These are phyloP conservation scores for Magnolia kwangsiensis DNA, from an alignment of 164 flowering plant species.

Conservation along the genomic window DNA sequence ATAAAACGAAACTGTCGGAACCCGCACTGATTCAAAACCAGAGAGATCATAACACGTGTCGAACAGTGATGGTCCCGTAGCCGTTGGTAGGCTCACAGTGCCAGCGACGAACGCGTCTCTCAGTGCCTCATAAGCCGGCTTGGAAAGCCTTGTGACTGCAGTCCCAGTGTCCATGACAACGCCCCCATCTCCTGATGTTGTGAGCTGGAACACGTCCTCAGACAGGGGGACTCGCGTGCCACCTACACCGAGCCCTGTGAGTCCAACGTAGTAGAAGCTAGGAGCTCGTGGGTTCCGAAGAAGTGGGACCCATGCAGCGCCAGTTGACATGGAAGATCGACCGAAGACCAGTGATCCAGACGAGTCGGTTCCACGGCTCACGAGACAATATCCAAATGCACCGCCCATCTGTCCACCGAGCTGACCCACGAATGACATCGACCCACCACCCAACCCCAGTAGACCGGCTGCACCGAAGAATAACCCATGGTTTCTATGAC, in stretches of 20 bases:
- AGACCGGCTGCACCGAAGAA: slow-evolving; percentile 90
- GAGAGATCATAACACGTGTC: slow-evolving; percentile 81
- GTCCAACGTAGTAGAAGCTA: slow-evolving; percentile 73
- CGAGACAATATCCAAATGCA: slow-evolving; percentile 76
- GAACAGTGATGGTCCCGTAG: slow-evolving; percentile 60
- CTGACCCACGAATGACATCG: slow-evolving; percentile 80
- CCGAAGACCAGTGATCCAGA: slow-evolving; percentile 70
- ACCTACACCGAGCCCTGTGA: slow-evolving; percentile 79
- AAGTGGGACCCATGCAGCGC: slow-evolving; percentile 75
- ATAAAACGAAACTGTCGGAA: slow-evolving; percentile 84
- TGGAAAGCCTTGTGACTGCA: slow-evolving; percentile 77
- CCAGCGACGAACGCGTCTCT: slow-evolving; percentile 55
- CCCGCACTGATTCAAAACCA: slow-evolving; percentile 62
- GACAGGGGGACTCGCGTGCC: slow-evolving; percentile 55
- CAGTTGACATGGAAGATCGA: slow-evolving; percentile 56
- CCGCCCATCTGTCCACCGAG: slow-evolving; percentile 75
- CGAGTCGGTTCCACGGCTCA: slow-evolving; percentile 59
- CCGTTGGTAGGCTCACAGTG: slow-evolving; percentile 56
- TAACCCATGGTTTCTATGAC: slow-evolving; percentile 80
- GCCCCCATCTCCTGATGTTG: slow-evolving; percentile 63
- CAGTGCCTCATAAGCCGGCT: slow-evolving; percentile 54
- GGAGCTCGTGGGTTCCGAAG: slow-evolving; percentile 63
- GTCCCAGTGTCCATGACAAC: slow-evolving; percentile 95
- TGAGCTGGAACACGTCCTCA: slow-evolving; percentile 41
- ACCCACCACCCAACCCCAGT: slow-evolving; percentile 82